Evolutionary conservation across 2,329 filamentous ascomycete genomes (phyloP).

Genomic region (Colletotrichum graminicola): DNA sequence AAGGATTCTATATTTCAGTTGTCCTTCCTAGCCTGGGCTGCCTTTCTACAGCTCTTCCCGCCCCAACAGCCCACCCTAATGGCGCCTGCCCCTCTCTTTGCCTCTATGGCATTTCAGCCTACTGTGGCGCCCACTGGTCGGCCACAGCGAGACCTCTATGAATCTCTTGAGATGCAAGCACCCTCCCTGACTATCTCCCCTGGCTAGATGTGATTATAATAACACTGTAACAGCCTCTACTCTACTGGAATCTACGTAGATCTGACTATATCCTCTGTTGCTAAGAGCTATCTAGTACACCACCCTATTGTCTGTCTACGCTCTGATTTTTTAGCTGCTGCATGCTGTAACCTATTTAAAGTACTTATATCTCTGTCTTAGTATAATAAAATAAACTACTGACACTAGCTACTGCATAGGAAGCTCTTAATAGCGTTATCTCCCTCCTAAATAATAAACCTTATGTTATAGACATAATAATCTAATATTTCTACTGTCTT

Average conservation of each 20-base stretch:
- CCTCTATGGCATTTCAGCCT: neutral
- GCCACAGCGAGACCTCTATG: neutral
- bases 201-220: neutral
- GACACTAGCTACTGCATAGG: neutral
- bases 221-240: neutral
- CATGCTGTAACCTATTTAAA: conserved; percentile 2
- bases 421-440: neutral
- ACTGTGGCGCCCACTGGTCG: neutral
- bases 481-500: conserved; percentile 2
- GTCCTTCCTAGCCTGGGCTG: no score
- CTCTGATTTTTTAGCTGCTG: neutral
- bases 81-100: no score
- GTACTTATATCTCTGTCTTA: neutral
- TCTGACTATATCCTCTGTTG: conserved; percentile 33
- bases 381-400: neutral
- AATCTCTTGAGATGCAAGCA: neutral
- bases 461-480: neutral
- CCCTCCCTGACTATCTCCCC: neutral
- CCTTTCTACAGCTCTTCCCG: no score
- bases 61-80: no score
- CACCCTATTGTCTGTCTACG: conserved; percentile 1
- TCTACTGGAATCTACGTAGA: conserved; percentile 11
- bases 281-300: conserved; percentile 1
- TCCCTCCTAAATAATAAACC: neutral
- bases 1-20: no score